Percentiles rank a stretch among this genome's conserved stretches.
Evolutionary conservation across 1,139 yeast genomes (phyloP).

Genomic region (Geotrichum reessii): DNA sequence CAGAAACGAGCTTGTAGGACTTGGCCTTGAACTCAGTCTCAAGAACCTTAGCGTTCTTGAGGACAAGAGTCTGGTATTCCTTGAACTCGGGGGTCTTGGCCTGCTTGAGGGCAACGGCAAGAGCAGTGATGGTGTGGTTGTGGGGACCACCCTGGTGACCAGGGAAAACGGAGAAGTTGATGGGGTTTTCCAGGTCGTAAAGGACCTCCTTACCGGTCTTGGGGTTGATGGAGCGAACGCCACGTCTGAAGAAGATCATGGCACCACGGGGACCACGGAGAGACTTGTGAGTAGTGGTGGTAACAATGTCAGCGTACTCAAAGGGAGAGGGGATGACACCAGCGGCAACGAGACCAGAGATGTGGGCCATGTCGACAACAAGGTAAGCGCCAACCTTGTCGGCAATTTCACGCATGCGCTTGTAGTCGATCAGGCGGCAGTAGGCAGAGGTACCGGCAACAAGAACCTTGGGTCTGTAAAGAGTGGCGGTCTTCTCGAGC

Average conservation of each 20-base stretch:
- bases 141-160: conserved; percentile 99
- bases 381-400: conserved; percentile 91
- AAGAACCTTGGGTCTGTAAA: conserved; percentile 89
- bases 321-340: conserved; percentile 90
- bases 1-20: conserved; percentile 78
- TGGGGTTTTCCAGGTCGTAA: conserved; percentile 82
- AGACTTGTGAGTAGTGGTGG: conserved; percentile 95
- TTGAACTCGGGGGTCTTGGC: conserved; percentile 80
- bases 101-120: conserved; percentile 91
- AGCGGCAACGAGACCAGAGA: conserved; percentile 89
- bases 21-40: conserved; percentile 60
- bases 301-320: conserved; percentile 90
- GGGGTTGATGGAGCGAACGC: conserved; percentile 67
- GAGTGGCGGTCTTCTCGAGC: conserved; percentile 71
- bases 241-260: conserved; percentile 93
- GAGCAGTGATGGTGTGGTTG: conserved; percentile 92
- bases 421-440: conserved; percentile 85
- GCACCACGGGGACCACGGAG: conserved; percentile 99
- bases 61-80: conserved; percentile 76
- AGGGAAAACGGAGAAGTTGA: conserved; percentile 95
- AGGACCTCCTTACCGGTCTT: conserved; percentile 83
- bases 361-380: conserved; percentile 94
- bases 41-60: conserved; percentile 71
- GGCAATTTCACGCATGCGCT: conserved; percentile 81
- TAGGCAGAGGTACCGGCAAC: conserved; percentile 98